phyloP scores from a whole-genome alignment of 2,329 filamentous ascomycete species.

The Penicillium sclerotigenum region DNA sequence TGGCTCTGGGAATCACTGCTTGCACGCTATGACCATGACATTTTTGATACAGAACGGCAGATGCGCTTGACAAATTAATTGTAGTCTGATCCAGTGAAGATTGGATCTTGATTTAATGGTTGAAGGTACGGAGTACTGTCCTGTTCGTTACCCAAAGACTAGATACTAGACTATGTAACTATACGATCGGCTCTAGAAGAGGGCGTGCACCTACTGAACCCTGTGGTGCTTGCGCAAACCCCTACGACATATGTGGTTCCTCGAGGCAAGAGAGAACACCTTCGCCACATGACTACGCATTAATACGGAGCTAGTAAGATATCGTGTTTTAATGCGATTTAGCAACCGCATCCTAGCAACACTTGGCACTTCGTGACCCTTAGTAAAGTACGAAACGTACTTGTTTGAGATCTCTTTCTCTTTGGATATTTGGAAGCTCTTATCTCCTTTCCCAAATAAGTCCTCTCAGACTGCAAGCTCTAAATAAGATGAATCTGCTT shows the following conservation, averaged over 20 bases:
- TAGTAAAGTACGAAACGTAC: background rate
- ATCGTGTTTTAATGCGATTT: background rate
- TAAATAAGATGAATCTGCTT: background rate
- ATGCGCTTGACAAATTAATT: background rate
- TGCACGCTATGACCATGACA: background rate
- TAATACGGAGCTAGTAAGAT: background rate
- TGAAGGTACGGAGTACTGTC: too few relatives aligned
- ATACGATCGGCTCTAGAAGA: background rate
- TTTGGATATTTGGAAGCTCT: background rate
- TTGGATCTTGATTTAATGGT: background rate
- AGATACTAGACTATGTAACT: background rate
- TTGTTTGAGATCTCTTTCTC: background rate
- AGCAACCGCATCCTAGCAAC: background rate
- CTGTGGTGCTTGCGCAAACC: background rate
- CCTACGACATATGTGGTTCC: background rate
- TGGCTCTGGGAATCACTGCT: too few relatives aligned
- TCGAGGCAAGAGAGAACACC: background rate
- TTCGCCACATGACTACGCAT: background rate
- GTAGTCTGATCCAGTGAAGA: background rate
- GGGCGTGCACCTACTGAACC: background rate
- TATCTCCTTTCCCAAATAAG: background rate
- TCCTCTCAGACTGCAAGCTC: background rate
- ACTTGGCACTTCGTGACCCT: background rate
- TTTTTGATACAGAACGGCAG: background rate
- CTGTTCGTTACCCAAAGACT: background rate